Evolutionary conservation across 441 rosid species (phyloP), one percentile per base, ranked within the genome.

Genomic region (Viola pubescens): DNA sequence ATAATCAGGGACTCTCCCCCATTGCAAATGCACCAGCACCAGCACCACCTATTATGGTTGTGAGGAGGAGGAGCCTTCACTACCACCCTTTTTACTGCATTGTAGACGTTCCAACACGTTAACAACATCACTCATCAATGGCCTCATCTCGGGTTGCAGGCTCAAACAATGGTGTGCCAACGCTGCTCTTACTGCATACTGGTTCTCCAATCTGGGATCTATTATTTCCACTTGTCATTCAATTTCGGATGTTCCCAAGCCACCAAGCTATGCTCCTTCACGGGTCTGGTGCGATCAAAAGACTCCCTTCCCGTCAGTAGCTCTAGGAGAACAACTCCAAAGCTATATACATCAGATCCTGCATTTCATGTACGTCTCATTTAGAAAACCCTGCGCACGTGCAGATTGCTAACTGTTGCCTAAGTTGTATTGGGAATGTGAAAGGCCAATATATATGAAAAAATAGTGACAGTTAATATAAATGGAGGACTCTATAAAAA

Each of bases 211-310:
- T 75, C 89, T 82, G 6, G 94, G 97, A 75, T 94, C 97, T 34
- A 90, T 81, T 76, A 94, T 86, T 70, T 85, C 96, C 62, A 94
- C 79, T 89, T 90, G 75, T 90, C 98, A 11, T 86, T 94, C 71
- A 90, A 74, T 72, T 91, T 87, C 5, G 98, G 97, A 59, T 97
- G 84, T 48, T 97, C 97, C 99, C 99, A 94, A 67, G 90, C 97
- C 52, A 94, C 98, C 76, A 94, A 71, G 77, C 89, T 94, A 79
- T 94, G 99, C 76, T 94, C 97, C 82, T 75, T 94, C 82, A 90
- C 84, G 26, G 95, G 97, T 69, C 94, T 82, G 2, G 94, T n/a
- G n/a, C 85, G 90, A 82, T 94, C 97, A 54, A 94, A 87, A n/a
- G 99, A 94, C 59, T 87, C 91, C 73, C 90, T 84, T 73, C 99